Evolutionary conservation across 1,284 basidiomycete genomes (phyloP).

Genomic region (Moesziomyces sp.): DNA sequence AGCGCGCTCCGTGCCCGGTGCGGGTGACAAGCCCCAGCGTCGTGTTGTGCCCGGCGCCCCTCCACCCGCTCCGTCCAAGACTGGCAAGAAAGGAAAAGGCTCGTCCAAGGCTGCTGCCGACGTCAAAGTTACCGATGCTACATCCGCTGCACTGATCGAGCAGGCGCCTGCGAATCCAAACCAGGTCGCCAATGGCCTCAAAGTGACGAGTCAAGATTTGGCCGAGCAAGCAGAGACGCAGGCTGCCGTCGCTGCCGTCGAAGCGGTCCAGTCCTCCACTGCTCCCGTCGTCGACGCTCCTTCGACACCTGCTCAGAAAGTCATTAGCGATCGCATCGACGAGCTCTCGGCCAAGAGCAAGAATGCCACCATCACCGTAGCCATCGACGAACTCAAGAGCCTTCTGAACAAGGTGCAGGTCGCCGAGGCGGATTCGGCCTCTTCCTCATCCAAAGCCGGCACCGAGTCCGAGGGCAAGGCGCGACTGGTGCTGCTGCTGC

Average conservation of each 20-base stretch:
- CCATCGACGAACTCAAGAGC: conserved; percentile 31
- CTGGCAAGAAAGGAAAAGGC: conserved; percentile 20
- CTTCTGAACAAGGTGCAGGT: conserved; percentile 28
- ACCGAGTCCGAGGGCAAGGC: conserved; percentile 18
- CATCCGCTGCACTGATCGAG: conserved; percentile 34
- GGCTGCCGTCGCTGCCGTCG: conserved; percentile 39
- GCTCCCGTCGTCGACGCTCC: not conserved
- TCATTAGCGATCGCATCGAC: conserved; percentile 25
- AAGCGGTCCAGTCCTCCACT: conserved; percentile 17
- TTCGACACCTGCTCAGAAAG: conserved; percentile 31
- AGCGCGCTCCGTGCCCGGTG: conserved; percentile 25
- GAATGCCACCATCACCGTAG: conserved; percentile 31
- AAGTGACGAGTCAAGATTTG: conserved; percentile 35
- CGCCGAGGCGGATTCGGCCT: conserved; percentile 9
- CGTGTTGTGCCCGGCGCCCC: conserved; percentile 40
- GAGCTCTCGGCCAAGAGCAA: conserved; percentile 16
- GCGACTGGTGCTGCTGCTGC: conserved; percentile 39
- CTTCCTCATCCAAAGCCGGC: conserved; percentile 5
- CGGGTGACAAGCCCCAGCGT: conserved; percentile 36
- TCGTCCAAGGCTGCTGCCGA: conserved; percentile 10
- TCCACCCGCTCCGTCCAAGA: conserved; percentile 27
- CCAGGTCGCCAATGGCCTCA: conserved; percentile 41
- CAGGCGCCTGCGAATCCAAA: conserved; percentile 25
- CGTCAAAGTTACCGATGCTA: conserved; percentile 32
- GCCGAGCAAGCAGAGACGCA: conserved; percentile 42